Percentiles rank a stretch among this genome's conserved stretches.
Conservation (phyloP, 129 eudicot genomes). For the Flaveria linearis region DNA sequence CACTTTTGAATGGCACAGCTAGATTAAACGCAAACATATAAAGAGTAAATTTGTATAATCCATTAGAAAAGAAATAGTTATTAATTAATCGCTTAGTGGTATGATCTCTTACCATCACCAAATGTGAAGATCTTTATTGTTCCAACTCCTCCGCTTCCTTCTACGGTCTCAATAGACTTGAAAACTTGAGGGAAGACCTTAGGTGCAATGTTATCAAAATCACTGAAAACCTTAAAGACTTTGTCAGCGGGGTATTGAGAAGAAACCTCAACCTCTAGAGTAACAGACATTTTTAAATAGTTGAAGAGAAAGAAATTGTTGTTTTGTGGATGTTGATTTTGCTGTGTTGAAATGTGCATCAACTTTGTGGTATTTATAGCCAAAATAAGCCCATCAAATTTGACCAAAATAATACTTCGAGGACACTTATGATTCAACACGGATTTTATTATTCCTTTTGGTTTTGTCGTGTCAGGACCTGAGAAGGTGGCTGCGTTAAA, state of each 20-base stretch:
- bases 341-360: background rate
- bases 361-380: slow-evolving; percentile 11
- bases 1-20: slow-evolving; percentile 21
- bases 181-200: background rate
- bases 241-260: background rate
- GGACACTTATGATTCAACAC: no score
- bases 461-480: no score
- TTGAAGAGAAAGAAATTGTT: background rate
- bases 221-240: background rate
- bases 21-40: background rate
- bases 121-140: background rate
- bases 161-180: background rate
- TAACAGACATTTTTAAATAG: background rate
- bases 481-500: no score
- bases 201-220: background rate
- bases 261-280: background rate
- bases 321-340: background rate
- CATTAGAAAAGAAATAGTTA: no score
- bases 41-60: background rate
- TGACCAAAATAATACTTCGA: background rate
- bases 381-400: background rate
- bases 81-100: background rate
- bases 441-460: no score
- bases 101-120: slow-evolving; percentile 2
- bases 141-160: slow-evolving; percentile 1